Conservation (phyloP, 768 basidiomycete species). For the Suillus plorans region DNA sequence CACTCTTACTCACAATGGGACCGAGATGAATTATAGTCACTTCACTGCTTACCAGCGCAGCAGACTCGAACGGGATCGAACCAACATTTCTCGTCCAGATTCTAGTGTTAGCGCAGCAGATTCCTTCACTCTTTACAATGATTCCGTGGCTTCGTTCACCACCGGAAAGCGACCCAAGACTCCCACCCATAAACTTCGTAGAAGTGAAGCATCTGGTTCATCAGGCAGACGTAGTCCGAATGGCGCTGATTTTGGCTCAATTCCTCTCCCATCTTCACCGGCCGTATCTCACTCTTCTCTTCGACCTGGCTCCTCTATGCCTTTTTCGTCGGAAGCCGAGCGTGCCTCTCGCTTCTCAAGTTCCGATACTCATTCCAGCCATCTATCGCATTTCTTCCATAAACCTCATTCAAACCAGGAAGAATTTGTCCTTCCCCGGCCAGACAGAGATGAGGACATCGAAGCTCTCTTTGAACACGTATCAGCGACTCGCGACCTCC, state of each 20-base stretch:
- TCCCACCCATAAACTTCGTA: slow-evolving; percentile 36
- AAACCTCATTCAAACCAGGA: slow-evolving; percentile 47
- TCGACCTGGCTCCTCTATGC: slow-evolving; percentile 51
- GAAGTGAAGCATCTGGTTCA: slow-evolving; percentile 57
- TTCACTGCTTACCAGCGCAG: slow-evolving; percentile 47
- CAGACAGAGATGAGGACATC: slow-evolving; percentile 73
- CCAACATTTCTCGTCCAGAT: slow-evolving; percentile 39
- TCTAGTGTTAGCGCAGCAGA: slow-evolving; percentile 58
- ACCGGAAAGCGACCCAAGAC: slow-evolving; percentile 34
- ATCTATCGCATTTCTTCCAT: slow-evolving; percentile 53
- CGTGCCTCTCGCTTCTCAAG: slow-evolving; percentile 61
- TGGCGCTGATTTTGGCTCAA: slow-evolving; percentile 53
- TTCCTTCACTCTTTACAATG: slow-evolving; percentile 59
- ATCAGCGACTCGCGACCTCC: slow-evolving; percentile 65
- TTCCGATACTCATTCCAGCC: slow-evolving; percentile 46
- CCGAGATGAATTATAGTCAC: slow-evolving; percentile 57
- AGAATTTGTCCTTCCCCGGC: slow-evolving; percentile 75
- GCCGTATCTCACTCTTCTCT: slow-evolving; percentile 34
- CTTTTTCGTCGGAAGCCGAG: slow-evolving; percentile 56
- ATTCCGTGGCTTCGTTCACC: slow-evolving; percentile 41
- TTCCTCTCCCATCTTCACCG: slow-evolving; percentile 33
- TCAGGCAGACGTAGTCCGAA: slow-evolving; percentile 50
- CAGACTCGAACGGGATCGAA: slow-evolving; percentile 54
- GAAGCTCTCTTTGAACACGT: slow-evolving; percentile 80
- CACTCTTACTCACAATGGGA: slow-evolving; percentile 67